Evolutionary conservation across 352 stramenopile genomes (phyloP).

Genomic region (Phytophthora melonis): DNA sequence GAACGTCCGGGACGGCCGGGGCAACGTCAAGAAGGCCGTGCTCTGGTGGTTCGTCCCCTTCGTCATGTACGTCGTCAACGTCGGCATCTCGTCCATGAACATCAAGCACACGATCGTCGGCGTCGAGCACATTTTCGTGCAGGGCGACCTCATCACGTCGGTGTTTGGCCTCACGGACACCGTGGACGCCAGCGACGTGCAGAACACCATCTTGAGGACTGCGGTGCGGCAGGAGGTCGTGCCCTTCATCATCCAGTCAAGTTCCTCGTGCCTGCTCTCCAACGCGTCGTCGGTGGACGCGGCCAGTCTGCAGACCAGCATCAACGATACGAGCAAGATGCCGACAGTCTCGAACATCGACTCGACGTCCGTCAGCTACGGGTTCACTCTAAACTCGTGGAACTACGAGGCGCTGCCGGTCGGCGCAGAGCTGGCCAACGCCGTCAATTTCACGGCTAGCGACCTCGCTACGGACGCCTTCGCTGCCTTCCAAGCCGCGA

Average conservation of each 20-base stretch:
- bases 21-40: conserved; percentile 37
- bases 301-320: conserved; percentile 16
- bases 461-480: conserved; percentile 18
- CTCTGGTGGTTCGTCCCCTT: conserved; percentile 46
- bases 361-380: conserved; percentile 48
- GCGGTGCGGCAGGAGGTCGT: conserved; percentile 34
- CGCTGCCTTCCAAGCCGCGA: conserved; percentile 21
- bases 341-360: conserved; percentile 41
- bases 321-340: conserved; percentile 36
- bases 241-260: conserved; percentile 43
- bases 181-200: conserved; percentile 21
- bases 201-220: conserved; percentile 50
- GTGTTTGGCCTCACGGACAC: background rate
- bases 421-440: conserved; percentile 22
- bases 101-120: conserved; percentile 45
- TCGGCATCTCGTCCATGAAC: conserved; percentile 49
- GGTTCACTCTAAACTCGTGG: conserved; percentile 49
- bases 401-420: conserved; percentile 52
- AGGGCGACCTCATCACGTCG: conserved; percentile 37
- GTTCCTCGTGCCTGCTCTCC: conserved; percentile 38
- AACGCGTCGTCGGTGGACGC: conserved; percentile 1
- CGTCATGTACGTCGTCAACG: conserved; percentile 51
- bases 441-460: conserved; percentile 23
- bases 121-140: conserved; percentile 44
- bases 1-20: conserved; percentile 17